Percentiles rank a stretch among this genome's conserved stretches.
Evolutionary conservation across 2,329 filamentous ascomycete species (phyloP).

Genomic region (Pseudogymnoascus sp.): DNA sequence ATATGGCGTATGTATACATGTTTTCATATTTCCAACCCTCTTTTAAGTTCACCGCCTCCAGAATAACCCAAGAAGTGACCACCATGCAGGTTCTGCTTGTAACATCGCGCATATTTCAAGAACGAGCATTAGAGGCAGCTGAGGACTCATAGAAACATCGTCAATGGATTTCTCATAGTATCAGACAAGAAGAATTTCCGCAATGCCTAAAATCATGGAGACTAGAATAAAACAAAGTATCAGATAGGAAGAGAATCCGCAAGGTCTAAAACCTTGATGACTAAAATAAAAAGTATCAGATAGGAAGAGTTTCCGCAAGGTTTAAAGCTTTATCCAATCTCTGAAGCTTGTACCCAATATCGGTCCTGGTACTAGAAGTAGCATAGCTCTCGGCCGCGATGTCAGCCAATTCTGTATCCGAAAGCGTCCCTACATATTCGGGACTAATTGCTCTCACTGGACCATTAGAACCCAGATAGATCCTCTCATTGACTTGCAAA

Average conservation of each 20-base stretch:
- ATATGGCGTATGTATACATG: too few relatives aligned
- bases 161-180: neutral
- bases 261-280: too few relatives aligned
- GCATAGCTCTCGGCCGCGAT: neutral
- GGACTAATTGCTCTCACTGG: neutral
- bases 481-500: slow-evolving; percentile 2
- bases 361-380: neutral
- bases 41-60: too few relatives aligned
- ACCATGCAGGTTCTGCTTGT: too few relatives aligned
- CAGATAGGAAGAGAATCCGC: too few relatives aligned
- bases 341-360: neutral
- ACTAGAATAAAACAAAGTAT: too few relatives aligned
- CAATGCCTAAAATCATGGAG: too few relatives aligned
- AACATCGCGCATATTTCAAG: too few relatives aligned
- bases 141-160: too few relatives aligned
- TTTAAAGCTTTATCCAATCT: neutral
- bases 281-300: neutral
- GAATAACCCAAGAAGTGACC: too few relatives aligned
- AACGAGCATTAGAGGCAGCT: too few relatives aligned
- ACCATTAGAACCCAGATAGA: slow-evolving; percentile 1
- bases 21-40: too few relatives aligned
- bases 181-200: neutral
- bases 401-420: slow-evolving; percentile 54
- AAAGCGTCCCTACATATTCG: slow-evolving; percentile 36
- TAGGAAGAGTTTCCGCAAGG: neutral